A percentile compares a stretch with the other conserved stretches of the same genome.
phyloP scores from a whole-genome alignment of 1,139 yeast species.

The Komagataea norvegica region DNA sequence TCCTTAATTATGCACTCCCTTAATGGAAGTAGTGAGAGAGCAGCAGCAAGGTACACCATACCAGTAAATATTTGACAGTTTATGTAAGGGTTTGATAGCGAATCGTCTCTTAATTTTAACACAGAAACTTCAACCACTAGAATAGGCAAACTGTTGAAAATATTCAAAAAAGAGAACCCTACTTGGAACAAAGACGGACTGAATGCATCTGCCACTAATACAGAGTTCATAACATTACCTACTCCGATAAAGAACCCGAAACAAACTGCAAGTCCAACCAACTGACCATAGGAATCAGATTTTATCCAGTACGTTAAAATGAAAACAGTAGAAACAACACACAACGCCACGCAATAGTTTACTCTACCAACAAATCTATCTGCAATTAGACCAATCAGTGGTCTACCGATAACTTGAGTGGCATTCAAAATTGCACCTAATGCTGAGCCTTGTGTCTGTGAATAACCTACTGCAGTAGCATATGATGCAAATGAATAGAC shows the following conservation, averaged over 20 bases:
- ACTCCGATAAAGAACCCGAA: slow-evolving; percentile 54
- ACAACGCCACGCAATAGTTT: slow-evolving; percentile 37
- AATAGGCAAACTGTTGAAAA: slow-evolving; percentile 37
- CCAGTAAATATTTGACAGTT: slow-evolving; percentile 60
- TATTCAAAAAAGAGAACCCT: slow-evolving; percentile 53
- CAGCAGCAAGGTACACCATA: slow-evolving; percentile 32
- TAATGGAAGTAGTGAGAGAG: slow-evolving; percentile 5
- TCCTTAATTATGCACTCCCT: slow-evolving; percentile 6
- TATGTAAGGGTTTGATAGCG: slow-evolving; percentile 40
- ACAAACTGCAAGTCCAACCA: slow-evolving; percentile 46
- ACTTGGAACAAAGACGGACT: slow-evolving; percentile 44
- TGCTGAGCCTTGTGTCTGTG: slow-evolving; percentile 49
- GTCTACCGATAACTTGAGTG: slow-evolving; percentile 65
- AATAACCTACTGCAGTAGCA: slow-evolving; percentile 53
- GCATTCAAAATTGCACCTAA: slow-evolving; percentile 58
- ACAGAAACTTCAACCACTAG: slow-evolving; percentile 46
- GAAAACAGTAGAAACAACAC: slow-evolving; percentile 23
- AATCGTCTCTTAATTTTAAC: slow-evolving; percentile 38
- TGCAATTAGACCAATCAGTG: slow-evolving; percentile 50
- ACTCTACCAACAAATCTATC: slow-evolving; percentile 55
- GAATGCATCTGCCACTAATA: slow-evolving; percentile 52
- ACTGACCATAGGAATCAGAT: slow-evolving; percentile 35
- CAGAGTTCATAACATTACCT: slow-evolving; percentile 56
- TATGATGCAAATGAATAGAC: slow-evolving; percentile 58
- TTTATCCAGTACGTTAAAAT: slow-evolving; percentile 49